Conservation (phyloP, 345 rosid species). For the Hibiscus syriacus region DNA sequence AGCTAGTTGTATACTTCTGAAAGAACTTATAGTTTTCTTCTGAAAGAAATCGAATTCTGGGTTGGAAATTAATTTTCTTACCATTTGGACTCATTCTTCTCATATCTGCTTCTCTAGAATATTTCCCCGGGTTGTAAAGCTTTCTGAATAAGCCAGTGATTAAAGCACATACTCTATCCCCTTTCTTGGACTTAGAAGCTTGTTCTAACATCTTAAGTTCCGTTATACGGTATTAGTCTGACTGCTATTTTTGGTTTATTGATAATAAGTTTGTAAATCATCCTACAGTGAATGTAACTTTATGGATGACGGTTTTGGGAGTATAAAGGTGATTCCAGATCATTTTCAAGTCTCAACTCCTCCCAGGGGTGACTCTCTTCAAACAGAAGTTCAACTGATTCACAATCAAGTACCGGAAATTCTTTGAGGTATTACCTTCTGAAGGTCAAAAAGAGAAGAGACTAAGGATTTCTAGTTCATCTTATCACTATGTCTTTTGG, state of each 20-base stretch:
- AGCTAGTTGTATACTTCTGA: background rate
- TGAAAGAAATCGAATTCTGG: background rate
- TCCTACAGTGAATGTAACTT: slow-evolving; percentile 22
- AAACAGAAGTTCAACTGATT: slow-evolving; percentile 33
- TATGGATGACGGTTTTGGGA: slow-evolving; percentile 70
- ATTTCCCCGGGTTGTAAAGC: background rate
- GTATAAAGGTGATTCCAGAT: slow-evolving; percentile 53
- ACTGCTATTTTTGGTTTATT: background rate
- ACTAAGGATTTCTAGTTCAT: slow-evolving; percentile 15
- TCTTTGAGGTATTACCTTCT: slow-evolving; percentile 32
- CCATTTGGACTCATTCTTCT: background rate
- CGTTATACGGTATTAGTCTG: background rate
- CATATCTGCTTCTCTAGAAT: background rate
- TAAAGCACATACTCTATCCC: background rate
- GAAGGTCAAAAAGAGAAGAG: background rate
- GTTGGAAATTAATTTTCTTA: background rate
- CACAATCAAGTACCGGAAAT: slow-evolving; percentile 27
- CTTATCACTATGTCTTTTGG: slow-evolving; percentile 10
- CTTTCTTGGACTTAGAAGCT: background rate
- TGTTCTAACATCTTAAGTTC: background rate
- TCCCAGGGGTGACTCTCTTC: slow-evolving; percentile 22
- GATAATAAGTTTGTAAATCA: slow-evolving; percentile 3
- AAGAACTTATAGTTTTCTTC: background rate
- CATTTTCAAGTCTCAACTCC: slow-evolving; percentile 59
- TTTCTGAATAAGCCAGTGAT: background rate